Conservation (phyloP, 2,329 filamentous ascomycete species). For the Calonectria pseudoreteaudii region DNA sequence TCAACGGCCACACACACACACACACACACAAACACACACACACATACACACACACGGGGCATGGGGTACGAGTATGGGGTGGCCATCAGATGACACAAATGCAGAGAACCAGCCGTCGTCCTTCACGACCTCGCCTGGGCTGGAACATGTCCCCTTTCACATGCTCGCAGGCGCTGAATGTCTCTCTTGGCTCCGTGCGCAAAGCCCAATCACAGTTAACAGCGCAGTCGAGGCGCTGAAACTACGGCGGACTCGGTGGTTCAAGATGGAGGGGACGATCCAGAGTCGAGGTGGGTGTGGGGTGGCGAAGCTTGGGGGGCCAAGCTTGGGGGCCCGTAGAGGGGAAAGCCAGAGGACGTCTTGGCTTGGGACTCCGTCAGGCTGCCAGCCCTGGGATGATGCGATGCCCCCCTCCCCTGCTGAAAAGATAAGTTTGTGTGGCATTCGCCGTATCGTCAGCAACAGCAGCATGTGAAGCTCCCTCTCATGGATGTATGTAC, state of each 20-base stretch:
- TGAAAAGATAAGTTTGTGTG: neutral
- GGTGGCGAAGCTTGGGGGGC: neutral
- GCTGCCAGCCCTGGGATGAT: neutral
- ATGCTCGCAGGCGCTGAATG: neutral
- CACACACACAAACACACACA: neutral
- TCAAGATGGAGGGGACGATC: conserved; percentile 15
- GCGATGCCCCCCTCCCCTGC: neutral
- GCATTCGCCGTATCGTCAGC: neutral
- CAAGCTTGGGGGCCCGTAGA: neutral
- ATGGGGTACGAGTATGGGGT: neutral
- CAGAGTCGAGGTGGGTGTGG: conserved; percentile 3
- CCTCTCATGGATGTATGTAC: neutral
- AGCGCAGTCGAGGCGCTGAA: conserved; percentile 18
- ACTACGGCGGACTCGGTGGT: neutral
- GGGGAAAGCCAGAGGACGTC: conserved; percentile 8
- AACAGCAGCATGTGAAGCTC: conserved; percentile 10
- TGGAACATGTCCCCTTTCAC: conserved; percentile 12
- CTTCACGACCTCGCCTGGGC: neutral
- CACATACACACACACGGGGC: neutral
- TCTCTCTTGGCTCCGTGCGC: neutral
- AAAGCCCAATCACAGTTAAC: conserved; percentile 13
- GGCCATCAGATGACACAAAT: neutral
- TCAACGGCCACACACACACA: neutral
- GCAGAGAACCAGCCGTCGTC: neutral
- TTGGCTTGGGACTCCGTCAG: neutral